Percentiles rank a stretch among this genome's conserved stretches.
These are phyloP conservation scores for Ambrosia hybrid DNA, from an alignment of 140 eudicot species.

Conservation along the genomic window DNA sequence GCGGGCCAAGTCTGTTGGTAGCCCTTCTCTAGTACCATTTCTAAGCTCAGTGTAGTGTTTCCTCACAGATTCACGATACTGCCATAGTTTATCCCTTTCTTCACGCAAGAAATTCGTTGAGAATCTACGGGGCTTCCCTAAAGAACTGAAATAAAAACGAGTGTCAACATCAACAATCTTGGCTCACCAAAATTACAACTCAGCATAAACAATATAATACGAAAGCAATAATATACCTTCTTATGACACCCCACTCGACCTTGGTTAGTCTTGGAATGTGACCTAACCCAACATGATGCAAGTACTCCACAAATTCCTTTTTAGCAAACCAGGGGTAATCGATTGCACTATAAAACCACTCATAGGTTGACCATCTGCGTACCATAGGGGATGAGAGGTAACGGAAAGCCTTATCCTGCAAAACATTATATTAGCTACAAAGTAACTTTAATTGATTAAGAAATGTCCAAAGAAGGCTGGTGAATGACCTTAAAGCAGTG, in stretches of 20 bases:
- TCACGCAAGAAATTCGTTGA: constrained; percentile 77
- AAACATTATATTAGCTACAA: constrained; percentile 14
- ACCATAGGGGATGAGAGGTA: constrained; percentile 57
- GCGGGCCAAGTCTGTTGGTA: constrained; percentile 89
- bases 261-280: constrained; percentile 95
- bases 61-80: constrained; percentile 87
- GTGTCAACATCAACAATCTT: too few species aligned
- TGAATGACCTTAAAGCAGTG: constrained; percentile 50
- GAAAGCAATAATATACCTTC: constrained; percentile 50
- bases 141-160: constrained; percentile 76
- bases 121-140: constrained; percentile 92
- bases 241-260: constrained; percentile 99
- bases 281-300: constrained; percentile 91
- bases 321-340: constrained; percentile 99
- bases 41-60: constrained; percentile 82
- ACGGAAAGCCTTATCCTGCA: constrained; percentile 61
- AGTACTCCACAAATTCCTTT: constrained; percentile 90
- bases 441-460: not conserved
- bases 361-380: constrained; percentile 86
- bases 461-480: not conserved
- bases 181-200: not conserved
- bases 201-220: not conserved
- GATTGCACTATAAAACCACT: constrained; percentile 98
- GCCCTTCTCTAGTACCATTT: constrained; percentile 76
- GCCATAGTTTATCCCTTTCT: constrained; percentile 83